These are phyloP conservation scores for Arthrobotrys sinensis DNA, from an alignment of 2,329 filamentous ascomycete species.

Conservation along the genomic window DNA sequence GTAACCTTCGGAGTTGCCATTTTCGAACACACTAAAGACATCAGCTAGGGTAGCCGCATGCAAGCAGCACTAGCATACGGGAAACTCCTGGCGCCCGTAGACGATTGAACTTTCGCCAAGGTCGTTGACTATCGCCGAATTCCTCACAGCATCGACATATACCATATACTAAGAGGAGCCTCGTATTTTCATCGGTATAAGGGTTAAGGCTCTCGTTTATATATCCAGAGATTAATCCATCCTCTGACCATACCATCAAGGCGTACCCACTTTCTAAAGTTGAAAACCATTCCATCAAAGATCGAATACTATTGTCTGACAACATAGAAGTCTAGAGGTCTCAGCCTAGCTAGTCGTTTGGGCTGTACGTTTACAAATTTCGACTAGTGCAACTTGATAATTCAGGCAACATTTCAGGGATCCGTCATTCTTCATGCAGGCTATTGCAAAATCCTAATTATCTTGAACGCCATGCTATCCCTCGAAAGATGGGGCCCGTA, in stretches of 20 bases:
- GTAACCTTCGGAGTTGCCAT: neutral
- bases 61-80: neutral
- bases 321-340: too few species aligned
- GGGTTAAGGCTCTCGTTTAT: too few species aligned
- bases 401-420: conserved; percentile 33
- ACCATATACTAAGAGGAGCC: neutral
- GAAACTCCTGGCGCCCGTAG: neutral
- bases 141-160: neutral
- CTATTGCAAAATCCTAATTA: neutral
- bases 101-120: neutral
- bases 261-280: too few species aligned
- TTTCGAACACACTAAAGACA: neutral
- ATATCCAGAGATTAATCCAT: too few species aligned
- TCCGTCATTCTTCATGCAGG: conserved; percentile 4
- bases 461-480: neutral
- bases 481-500: neutral
- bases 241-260: too few species aligned
- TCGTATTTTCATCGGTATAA: too few species aligned
- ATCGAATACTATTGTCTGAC: too few species aligned
- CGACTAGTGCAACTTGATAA: neutral
- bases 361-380: neutral
- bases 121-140: neutral
- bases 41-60: neutral
- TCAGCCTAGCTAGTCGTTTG: neutral
- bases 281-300: too few species aligned